A percentile compares a stretch with the other conserved stretches of the same genome.
phyloP scores from a whole-genome alignment of 2,329 filamentous ascomycete genomes.

The Aspergillus chevalieri region DNA sequence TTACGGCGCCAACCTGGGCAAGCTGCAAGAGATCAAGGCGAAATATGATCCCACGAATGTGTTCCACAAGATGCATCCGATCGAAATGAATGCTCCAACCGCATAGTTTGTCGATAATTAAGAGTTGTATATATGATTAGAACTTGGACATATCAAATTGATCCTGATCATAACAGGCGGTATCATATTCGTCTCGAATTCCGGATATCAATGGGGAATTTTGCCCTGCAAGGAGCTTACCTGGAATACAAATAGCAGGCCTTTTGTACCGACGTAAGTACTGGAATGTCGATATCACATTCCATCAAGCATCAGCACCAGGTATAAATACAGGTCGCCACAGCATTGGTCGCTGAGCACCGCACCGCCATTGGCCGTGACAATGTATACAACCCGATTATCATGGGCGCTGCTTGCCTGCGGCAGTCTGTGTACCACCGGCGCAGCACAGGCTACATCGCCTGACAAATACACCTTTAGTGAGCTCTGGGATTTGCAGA shows the following conservation, averaged over 20 bases:
- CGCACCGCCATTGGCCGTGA: not conserved
- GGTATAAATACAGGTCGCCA: not conserved
- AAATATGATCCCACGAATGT: conserved; percentile 44
- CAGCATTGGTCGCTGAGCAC: not conserved
- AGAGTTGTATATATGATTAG: not conserved
- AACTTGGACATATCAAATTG: not conserved
- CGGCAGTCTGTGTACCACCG: not conserved
- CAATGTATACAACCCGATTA: not conserved
- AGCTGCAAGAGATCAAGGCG: conserved; percentile 40
- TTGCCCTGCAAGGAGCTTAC: too few relatives aligned
- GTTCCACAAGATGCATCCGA: conserved; percentile 42
- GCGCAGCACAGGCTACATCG: not conserved
- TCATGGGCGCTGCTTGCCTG: not conserved
- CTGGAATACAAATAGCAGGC: too few relatives aligned
- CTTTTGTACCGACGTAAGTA: not conserved
- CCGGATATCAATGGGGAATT: too few relatives aligned
- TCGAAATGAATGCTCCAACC: conserved; percentile 5
- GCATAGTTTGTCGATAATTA: not conserved
- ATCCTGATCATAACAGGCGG: not conserved
- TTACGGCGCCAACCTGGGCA: conserved; percentile 40
- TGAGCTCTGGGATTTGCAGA: conserved; percentile 19
- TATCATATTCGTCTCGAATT: not conserved
- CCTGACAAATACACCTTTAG: conserved; percentile 12
- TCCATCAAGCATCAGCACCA: not conserved
- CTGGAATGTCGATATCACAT: not conserved